Base-by-base conservation (phyloP, 352 stramenopile genomes). In the Chrysophaeum taylorii region DNA sequence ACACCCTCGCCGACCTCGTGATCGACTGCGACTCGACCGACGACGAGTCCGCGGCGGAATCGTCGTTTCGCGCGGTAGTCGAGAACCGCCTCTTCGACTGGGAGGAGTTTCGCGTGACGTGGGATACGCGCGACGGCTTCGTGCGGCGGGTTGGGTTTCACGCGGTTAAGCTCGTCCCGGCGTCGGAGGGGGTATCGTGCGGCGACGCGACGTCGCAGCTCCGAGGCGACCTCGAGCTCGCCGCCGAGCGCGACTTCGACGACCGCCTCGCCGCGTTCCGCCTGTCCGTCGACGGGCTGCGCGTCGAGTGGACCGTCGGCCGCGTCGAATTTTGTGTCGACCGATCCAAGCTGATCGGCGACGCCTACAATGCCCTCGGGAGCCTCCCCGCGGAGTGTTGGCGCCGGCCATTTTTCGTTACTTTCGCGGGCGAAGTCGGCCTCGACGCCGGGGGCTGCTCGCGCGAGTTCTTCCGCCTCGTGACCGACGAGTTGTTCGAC, bases 391-490 rank as follows among this genome's bases (percentile, higher is more conserved):
- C 5, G 7, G 7, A 14, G 18, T 25, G 23, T 7, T 54, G 45
- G 45, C 45, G 45, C 45, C 7, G 21, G 12, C 45, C 45, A 16
- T 54, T 54, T 23, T 54, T 54, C 45, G 91, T 93, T 70, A 90
- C 92, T 71, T 95, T 95, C 77, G 79, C 86, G 5, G 90, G 91
- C 70, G 89, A 95, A 39, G 84, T 84, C 18, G 89, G 89, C 25
- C 83, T 94, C 14, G 89, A 95, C 77, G 89, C 89, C 1, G 89
- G 89, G n/a, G 89, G 89, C 52, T 79, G 94, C 12, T 86, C 92
- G 60, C 84, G 89, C 12, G 89, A 94, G 73, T 95, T 88, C 87
- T 94, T 94, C 74, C 89, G 84, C 35, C 78, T 95, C 25, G 89
- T 93, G 82, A 90, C 83, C 2, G 87, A 91, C 54, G 86, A 91